Conservation (phyloP, 2,329 filamentous ascomycete genomes). For the Sporothrix pseudoabietina region DNA sequence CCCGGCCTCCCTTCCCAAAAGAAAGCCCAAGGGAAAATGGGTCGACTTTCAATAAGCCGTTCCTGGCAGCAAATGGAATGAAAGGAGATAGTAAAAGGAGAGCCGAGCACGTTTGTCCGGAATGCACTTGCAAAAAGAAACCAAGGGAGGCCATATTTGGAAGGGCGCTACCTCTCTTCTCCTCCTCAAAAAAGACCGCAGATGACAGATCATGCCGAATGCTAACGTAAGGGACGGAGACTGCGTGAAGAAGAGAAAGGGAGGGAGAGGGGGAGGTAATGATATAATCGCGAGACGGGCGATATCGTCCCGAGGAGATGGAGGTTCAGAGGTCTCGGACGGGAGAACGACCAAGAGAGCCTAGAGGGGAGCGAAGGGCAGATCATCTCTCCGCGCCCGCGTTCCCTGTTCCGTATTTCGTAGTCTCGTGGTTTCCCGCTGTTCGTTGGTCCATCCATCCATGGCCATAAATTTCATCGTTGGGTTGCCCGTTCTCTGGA, state of each 20-base stretch:
- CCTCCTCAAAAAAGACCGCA: neutral
- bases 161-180: neutral
- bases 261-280: neutral
- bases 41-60: neutral
- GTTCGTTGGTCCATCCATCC: neutral
- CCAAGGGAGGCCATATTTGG: neutral
- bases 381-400: neutral
- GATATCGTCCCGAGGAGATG: neutral
- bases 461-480: neutral
- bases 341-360: neutral
- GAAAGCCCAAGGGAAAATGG: neutral
- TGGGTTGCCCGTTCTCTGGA: neutral
- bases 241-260: neutral
- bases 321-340: neutral
- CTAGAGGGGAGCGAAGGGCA: neutral
- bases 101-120: neutral
- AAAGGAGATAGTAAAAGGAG: neutral
- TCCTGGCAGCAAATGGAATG: neutral
- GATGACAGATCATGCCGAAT: neutral
- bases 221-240: neutral
- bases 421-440: neutral
- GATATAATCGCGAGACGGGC: neutral
- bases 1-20: neutral
- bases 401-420: neutral
- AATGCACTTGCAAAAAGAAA: neutral